Evolutionary conservation across 345 rosid species (phyloP).

Genomic region (Lumnitzera racemosa): DNA sequence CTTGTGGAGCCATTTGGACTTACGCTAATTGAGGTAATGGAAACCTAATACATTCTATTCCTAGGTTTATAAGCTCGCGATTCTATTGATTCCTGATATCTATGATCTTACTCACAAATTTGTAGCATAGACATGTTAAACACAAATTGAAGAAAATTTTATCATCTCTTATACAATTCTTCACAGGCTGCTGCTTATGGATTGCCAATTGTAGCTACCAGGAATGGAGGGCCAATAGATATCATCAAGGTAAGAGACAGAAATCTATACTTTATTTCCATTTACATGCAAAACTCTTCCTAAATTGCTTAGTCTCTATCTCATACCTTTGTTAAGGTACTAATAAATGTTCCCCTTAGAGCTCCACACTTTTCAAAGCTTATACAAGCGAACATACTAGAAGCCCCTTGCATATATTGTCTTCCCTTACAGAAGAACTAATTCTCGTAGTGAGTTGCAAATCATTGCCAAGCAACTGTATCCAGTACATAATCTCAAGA

Average conservation of each 20-base stretch:
- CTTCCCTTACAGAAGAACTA: too few relatives aligned
- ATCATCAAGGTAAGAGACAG: conserved; percentile 41
- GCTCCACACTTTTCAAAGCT: too few relatives aligned
- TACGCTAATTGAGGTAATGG: conserved; percentile 53
- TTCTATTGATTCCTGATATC: too few relatives aligned
- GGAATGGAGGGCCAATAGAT: conserved; percentile 68
- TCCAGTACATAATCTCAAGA: too few relatives aligned
- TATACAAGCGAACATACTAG: too few relatives aligned
- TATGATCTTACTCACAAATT: neutral
- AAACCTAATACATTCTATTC: neutral
- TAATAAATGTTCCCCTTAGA: too few relatives aligned
- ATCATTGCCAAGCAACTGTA: too few relatives aligned
- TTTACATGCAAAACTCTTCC: too few relatives aligned
- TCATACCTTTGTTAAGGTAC: too few relatives aligned
- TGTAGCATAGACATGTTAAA: neutral
- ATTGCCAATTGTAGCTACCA: conserved; percentile 60
- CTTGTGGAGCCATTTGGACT: conserved; percentile 72
- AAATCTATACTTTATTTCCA: neutral
- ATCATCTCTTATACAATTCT: conserved; percentile 4
- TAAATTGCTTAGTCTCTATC: too few relatives aligned
- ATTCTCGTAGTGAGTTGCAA: too few relatives aligned
- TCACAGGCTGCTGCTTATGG: conserved; percentile 68
- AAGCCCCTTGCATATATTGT: too few relatives aligned
- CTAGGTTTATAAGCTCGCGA: neutral
- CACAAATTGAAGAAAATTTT: neutral